These are phyloP conservation scores for Dothideomycetidae sp. DNA, from an alignment of 2,329 filamentous ascomycete genomes.

Conservation along the genomic window DNA sequence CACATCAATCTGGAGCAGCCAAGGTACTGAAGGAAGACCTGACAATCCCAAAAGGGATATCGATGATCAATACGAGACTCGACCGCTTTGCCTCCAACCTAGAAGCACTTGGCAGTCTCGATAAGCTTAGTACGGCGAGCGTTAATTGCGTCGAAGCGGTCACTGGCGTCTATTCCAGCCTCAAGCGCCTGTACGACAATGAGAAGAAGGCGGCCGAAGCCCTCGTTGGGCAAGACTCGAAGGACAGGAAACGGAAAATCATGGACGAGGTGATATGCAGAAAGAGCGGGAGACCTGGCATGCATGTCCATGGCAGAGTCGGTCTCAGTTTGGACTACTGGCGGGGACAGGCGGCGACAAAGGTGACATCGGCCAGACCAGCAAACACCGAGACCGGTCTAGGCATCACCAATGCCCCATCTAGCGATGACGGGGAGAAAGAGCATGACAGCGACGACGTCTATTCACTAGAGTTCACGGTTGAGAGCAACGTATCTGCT, in stretches of 20 bases:
- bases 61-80: slow-evolving; percentile 54
- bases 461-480: slow-evolving; percentile 57
- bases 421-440: slow-evolving; percentile 2
- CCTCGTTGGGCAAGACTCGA: slow-evolving; percentile 35
- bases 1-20: slow-evolving; percentile 47
- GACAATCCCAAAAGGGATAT: slow-evolving; percentile 43
- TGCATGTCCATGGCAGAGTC: slow-evolving; percentile 53
- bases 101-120: slow-evolving; percentile 52
- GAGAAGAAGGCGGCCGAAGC: slow-evolving; percentile 41
- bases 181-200: slow-evolving; percentile 55
- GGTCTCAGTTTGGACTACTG: slow-evolving; percentile 67
- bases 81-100: slow-evolving; percentile 59
- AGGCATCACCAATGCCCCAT: not conserved
- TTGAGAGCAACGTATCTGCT: slow-evolving; percentile 34
- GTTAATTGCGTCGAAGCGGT: slow-evolving; percentile 68
- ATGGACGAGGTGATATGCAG: slow-evolving; percentile 51
- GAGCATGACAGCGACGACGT: slow-evolving; percentile 24
- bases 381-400: slow-evolving; percentile 20
- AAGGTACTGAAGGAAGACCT: slow-evolving; percentile 54
- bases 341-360: slow-evolving; percentile 33
- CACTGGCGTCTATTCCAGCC: slow-evolving; percentile 55
- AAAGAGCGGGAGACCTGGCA: slow-evolving; percentile 53
- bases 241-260: slow-evolving; percentile 35
- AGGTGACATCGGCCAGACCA: not conserved
- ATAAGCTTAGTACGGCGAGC: slow-evolving; percentile 55